phyloP scores from a whole-genome alignment of 2,329 filamentous ascomycete species.

The Lecanoromycetidae sp. region DNA sequence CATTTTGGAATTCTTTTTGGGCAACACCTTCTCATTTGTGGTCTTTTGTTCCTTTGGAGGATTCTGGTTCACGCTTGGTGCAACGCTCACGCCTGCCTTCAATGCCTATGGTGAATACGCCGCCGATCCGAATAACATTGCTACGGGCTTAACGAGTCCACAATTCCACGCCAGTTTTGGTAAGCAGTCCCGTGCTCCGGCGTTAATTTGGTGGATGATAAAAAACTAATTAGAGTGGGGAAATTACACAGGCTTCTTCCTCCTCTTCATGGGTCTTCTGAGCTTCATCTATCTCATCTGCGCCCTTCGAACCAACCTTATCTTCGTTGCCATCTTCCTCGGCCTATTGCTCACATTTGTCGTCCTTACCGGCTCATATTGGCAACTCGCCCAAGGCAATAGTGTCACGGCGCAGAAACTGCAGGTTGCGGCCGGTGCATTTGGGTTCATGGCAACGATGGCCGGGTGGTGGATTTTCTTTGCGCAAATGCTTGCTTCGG shows the following conservation, averaged over 20 bases:
- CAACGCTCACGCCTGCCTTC: constrained; percentile 39
- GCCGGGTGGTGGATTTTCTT: constrained; percentile 36
- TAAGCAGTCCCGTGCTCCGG: constrained; percentile 24
- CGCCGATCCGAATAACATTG: constrained; percentile 33
- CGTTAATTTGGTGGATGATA: too few relatives aligned
- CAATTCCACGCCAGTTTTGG: constrained; percentile 42
- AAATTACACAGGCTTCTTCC: constrained; percentile 39
- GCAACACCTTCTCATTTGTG: constrained; percentile 48
- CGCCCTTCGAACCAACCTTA: constrained; percentile 58
- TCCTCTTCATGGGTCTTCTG: constrained; percentile 54
- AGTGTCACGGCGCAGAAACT: constrained; percentile 23
- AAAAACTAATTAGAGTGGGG: neutral
- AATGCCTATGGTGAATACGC: constrained; percentile 37
- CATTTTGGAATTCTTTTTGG: constrained; percentile 45
- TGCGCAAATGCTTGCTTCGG: constrained; percentile 41
- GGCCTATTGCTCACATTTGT: constrained; percentile 48
- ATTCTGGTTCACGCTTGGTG: constrained; percentile 48
- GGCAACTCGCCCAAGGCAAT: constrained; percentile 38
- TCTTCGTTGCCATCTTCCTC: constrained; percentile 59
- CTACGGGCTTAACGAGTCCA: constrained; percentile 20
- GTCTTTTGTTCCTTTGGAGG: constrained; percentile 36
- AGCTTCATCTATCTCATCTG: constrained; percentile 57
- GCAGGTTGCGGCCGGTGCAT: constrained; percentile 33
- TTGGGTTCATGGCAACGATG: constrained; percentile 35
- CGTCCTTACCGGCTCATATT: constrained; percentile 50